These are phyloP conservation scores for Phlebiopsis gigantea DNA, from an alignment of 768 basidiomycete genomes.

Conservation along the genomic window DNA sequence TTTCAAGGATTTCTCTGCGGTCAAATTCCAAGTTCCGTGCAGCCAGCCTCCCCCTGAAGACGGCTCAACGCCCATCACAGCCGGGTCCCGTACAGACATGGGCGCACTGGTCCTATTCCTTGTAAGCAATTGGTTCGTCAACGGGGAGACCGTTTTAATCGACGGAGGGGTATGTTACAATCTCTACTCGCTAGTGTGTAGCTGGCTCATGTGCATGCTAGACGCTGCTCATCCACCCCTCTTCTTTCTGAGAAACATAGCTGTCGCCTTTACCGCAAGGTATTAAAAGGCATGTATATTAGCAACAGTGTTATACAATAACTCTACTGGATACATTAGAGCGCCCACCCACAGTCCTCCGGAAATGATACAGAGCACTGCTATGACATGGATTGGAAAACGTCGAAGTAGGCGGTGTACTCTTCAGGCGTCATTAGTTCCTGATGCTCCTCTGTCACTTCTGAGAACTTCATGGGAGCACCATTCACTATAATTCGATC, in stretches of 20 bases:
- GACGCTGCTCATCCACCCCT: slow-evolving; percentile 7
- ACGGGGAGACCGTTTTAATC: slow-evolving; percentile 42
- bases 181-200: background rate
- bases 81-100: slow-evolving; percentile 37
- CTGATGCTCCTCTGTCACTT: slow-evolving; percentile 89
- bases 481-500: slow-evolving; percentile 58
- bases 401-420: slow-evolving; percentile 76
- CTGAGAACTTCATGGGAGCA: slow-evolving; percentile 61
- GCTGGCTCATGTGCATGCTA: background rate
- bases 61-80: slow-evolving; percentile 18
- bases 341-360: background rate
- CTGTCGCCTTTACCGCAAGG: no score
- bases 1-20: slow-evolving; percentile 9
- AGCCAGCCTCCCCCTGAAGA: slow-evolving; percentile 17
- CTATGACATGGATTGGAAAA: slow-evolving; percentile 26
- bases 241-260: slow-evolving; percentile 1
- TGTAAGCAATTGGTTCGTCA: slow-evolving; percentile 43
- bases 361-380: background rate
- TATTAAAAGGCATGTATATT: slow-evolving; percentile 7
- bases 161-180: slow-evolving; percentile 41
- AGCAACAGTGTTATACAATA: slow-evolving; percentile 7
- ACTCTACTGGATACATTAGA: slow-evolving; percentile 4
- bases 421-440: slow-evolving; percentile 93
- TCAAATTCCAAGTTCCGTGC: slow-evolving; percentile 32
- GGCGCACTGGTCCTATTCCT: slow-evolving; percentile 38